These are phyloP conservation scores for Spathaspora arborariae DNA, from an alignment of 805 yeast genomes.

Conservation along the genomic window DNA sequence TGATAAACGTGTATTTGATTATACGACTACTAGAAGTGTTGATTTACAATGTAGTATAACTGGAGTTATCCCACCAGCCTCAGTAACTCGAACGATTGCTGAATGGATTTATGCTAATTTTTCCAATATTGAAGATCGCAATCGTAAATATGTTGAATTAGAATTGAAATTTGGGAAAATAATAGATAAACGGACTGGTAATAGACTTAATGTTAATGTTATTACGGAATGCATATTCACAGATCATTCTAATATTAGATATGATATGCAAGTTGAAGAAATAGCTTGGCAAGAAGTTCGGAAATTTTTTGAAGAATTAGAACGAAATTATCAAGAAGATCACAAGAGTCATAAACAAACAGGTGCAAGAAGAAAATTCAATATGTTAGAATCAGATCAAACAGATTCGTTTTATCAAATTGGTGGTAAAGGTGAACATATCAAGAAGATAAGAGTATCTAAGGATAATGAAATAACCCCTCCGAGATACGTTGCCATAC, in stretches of 20 bases:
- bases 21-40: conserved; percentile 26
- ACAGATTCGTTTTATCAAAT: conserved; percentile 63
- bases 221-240: conserved; percentile 65
- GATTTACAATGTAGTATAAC: conserved; percentile 56
- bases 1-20: conserved; percentile 27
- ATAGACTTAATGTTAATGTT: conserved; percentile 61
- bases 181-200: conserved; percentile 59
- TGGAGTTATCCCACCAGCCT: conserved; percentile 75
- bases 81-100: conserved; percentile 73
- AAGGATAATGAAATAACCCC: conserved; percentile 58
- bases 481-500: conserved; percentile 66
- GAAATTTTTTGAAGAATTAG: conserved; percentile 52
- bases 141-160: conserved; percentile 56
- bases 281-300: conserved; percentile 56
- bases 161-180: conserved; percentile 74
- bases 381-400: conserved; percentile 56
- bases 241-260: conserved; percentile 50
- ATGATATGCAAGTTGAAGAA: conserved; percentile 65
- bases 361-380: conserved; percentile 49
- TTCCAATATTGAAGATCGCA: conserved; percentile 54
- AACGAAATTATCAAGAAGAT: conserved; percentile 45
- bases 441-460: conserved; percentile 61
- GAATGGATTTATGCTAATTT: conserved; percentile 88
- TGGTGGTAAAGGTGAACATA: conserved; percentile 60
- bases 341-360: conserved; percentile 12